These are phyloP conservation scores for Wickerhamiella qilinensis DNA, from an alignment of 805 yeast species.

Conservation along the genomic window DNA sequence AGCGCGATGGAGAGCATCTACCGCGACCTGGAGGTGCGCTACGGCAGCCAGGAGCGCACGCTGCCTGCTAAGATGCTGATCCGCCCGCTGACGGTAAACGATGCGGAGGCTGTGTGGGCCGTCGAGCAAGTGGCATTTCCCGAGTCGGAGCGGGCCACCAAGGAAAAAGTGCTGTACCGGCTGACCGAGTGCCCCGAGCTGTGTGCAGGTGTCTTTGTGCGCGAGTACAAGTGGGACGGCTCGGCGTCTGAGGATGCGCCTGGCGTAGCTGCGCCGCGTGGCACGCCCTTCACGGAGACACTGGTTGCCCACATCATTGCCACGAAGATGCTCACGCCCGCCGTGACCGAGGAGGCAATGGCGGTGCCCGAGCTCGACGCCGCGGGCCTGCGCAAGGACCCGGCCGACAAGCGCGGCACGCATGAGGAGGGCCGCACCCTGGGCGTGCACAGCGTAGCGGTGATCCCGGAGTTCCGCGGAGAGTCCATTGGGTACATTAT, in stretches of 20 bases:
- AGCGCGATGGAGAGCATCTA: slow-evolving; percentile 16
- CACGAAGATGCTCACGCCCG: slow-evolving; percentile 39
- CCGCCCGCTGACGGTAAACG: slow-evolving; percentile 68
- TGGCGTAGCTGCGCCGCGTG: slow-evolving; percentile 18
- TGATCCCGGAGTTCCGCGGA: slow-evolving; percentile 65
- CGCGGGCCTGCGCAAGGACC: slow-evolving; percentile 13
- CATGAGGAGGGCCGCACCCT: slow-evolving; percentile 55
- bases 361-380: slow-evolving; percentile 30
- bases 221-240: slow-evolving; percentile 21
- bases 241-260: slow-evolving; percentile 14
- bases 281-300: slow-evolving; percentile 28
- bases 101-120: slow-evolving; percentile 40
- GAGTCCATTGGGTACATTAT: slow-evolving; percentile 69
- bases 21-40: slow-evolving; percentile 13
- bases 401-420: slow-evolving; percentile 36
- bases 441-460: slow-evolving; percentile 70
- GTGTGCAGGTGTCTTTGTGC: slow-evolving; percentile 64
- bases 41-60: slow-evolving; percentile 11
- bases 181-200: slow-evolving; percentile 76
- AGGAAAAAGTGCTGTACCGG: slow-evolving; percentile 52
- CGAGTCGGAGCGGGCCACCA: slow-evolving; percentile 48
- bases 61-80: slow-evolving; percentile 46
- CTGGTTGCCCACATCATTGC: slow-evolving; percentile 70
- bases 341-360: slow-evolving; percentile 46
- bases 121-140: slow-evolving; percentile 61